Evolutionary conservation across 2,329 filamentous ascomycete species (phyloP).

Genomic region (Harringtonia aguacate): DNA sequence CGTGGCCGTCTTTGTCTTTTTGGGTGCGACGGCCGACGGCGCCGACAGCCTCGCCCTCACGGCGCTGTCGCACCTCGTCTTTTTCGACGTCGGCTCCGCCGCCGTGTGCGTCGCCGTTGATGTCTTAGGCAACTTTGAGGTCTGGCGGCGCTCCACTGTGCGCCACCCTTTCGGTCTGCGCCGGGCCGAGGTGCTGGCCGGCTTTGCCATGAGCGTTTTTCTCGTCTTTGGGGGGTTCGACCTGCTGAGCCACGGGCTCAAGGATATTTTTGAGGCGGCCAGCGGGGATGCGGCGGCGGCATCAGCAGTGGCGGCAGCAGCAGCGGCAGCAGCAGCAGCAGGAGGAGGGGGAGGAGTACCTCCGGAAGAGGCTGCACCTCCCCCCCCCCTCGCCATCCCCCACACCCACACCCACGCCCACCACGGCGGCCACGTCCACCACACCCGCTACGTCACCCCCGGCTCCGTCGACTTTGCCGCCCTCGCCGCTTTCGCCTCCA

Average conservation of each 20-base stretch:
- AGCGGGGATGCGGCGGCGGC: background rate
- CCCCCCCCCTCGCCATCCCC: constrained; percentile 29
- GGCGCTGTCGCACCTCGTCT: constrained; percentile 81
- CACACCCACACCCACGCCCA: constrained; percentile 30
- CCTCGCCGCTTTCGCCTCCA: constrained; percentile 70
- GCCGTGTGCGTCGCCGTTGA: constrained; percentile 87
- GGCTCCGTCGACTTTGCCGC: constrained; percentile 76
- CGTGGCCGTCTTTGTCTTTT: constrained; percentile 75
- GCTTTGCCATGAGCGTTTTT: constrained; percentile 92
- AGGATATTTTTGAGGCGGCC: constrained; percentile 68
- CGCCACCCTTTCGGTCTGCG: constrained; percentile 91
- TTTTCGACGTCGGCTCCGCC: constrained; percentile 91
- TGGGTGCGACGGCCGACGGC: constrained; percentile 50
- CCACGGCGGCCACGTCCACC: constrained; percentile 18
- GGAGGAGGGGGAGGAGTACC: too few species aligned
- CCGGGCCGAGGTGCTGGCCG: constrained; percentile 84
- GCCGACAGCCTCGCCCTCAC: constrained; percentile 86
- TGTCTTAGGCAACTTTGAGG: constrained; percentile 91
- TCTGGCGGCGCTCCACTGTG: constrained; percentile 88
- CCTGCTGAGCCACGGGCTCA: constrained; percentile 84
- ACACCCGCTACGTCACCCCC: constrained; percentile 49
- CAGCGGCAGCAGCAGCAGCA: too few species aligned
- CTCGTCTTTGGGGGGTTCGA: constrained; percentile 97
- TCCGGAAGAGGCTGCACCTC: too few species aligned
- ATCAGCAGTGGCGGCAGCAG: too few species aligned